Conservation (phyloP, 1,284 basidiomycete species). For the Apiotrichum domesticum region DNA sequence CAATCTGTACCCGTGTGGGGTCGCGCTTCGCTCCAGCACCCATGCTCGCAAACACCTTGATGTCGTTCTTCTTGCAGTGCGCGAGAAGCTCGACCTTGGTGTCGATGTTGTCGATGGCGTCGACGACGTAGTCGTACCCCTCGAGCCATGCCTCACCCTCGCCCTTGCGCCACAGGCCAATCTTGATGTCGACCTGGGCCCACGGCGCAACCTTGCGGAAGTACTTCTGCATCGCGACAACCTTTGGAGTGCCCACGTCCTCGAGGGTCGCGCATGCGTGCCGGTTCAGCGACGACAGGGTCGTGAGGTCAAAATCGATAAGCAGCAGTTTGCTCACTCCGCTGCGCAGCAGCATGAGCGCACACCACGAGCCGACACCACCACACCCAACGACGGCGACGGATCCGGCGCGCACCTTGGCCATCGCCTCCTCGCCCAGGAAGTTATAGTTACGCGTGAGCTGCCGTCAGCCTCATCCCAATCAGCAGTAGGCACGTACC, state of each 20-base stretch:
- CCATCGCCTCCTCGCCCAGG: constrained; percentile 86
- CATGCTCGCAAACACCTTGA: constrained; percentile 94
- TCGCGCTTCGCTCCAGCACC: constrained; percentile 96
- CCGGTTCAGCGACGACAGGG: constrained; percentile 83
- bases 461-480: constrained; percentile 48
- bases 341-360: constrained; percentile 78
- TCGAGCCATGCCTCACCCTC: constrained; percentile 64
- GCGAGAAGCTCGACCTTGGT: constrained; percentile 87
- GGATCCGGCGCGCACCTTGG: constrained; percentile 63
- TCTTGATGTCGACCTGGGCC: constrained; percentile 64
- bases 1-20: constrained; percentile 88
- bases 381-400: constrained; percentile 91
- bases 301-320: constrained; percentile 79
- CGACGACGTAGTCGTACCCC: constrained; percentile 84
- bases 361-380: constrained; percentile 92
- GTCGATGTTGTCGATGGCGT: constrained; percentile 94
- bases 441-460: constrained; percentile 92
- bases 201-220: constrained; percentile 63
- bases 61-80: constrained; percentile 66
- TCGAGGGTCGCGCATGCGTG: constrained; percentile 86
- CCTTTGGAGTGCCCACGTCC: constrained; percentile 94
- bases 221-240: constrained; percentile 67
- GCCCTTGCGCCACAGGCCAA: constrained; percentile 75
- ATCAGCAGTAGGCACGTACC: constrained; percentile 27
- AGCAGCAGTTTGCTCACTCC: constrained; percentile 49